phyloP scores from a whole-genome alignment of 768 basidiomycete species.

The Mycena alexandri region DNA sequence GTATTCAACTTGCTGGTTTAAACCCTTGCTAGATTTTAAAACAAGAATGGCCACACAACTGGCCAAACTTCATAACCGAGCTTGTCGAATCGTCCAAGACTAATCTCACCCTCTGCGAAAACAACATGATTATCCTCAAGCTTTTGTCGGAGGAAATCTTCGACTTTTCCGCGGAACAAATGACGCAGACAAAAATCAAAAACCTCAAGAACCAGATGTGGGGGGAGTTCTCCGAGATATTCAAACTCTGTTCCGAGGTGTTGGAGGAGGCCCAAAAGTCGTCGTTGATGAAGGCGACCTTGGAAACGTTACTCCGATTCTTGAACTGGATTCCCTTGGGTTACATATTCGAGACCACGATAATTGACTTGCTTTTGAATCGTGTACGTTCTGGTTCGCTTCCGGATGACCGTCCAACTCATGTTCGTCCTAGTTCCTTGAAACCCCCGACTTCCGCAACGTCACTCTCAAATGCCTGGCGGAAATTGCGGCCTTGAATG shows the following conservation, averaged over 20 bases:
- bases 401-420: constrained; percentile 30
- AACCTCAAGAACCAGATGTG: constrained; percentile 98
- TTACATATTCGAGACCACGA: constrained; percentile 98
- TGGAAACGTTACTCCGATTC: constrained; percentile 96
- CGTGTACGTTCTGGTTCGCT: constrained; percentile 69
- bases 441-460: constrained; percentile 97
- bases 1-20: constrained; percentile 31
- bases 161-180: constrained; percentile 97
- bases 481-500: constrained; percentile 94
- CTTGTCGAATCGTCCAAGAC: constrained; percentile 98
- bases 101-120: constrained; percentile 96
- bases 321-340: constrained; percentile 99
- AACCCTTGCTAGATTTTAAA: constrained; percentile 84
- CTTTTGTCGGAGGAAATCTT: constrained; percentile 99
- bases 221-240: constrained; percentile 96
- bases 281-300: constrained; percentile 91
- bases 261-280: constrained; percentile 97
- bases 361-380: constrained; percentile 93
- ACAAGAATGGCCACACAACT: constrained; percentile 99
- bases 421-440: constrained; percentile 81
- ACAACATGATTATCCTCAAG: constrained; percentile 99
- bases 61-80: constrained; percentile 97
- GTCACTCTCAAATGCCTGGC: constrained; percentile 96
- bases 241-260: constrained; percentile 97
- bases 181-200: constrained; percentile 98